Evolutionary conservation across 495 filamentous ascomycete genomes (phyloP), one percentile per base, ranked within the genome.

Genomic region (Tuber magnatum): DNA sequence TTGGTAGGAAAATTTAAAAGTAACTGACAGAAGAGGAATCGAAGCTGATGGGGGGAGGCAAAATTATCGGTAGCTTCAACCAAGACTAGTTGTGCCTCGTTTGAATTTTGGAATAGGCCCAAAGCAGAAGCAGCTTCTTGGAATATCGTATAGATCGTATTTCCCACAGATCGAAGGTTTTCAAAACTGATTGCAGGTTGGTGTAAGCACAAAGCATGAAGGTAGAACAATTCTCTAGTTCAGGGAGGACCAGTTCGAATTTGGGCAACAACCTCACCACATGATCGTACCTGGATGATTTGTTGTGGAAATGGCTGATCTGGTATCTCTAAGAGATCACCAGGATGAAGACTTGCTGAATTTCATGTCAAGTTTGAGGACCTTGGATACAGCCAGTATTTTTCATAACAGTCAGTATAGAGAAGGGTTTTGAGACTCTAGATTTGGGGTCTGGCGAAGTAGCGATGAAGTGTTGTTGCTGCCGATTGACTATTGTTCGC

Each of bases 221-320:
- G 32, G 71, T 77, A 80, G 68, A 78, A 78, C 6, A 75, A 32
- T 68, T 75, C 76, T 22, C 76, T 73, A 24, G 70, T 24, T 0
- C 72, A 14, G 8, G 61, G 76, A 32, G 78, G 42, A 38, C 73
- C 44, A 9, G 70, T 70, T 16, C 9, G 16, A 28, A 78, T 73
- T 20, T 70, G 39, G 6, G 42, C 42, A 65, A 75, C 68, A 40
- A 68, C 38, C 7, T 74, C 41, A 32, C 70, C 38, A 35, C 61
- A 22, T 24, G 18, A 24, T 71, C 48, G 12, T 38, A 22, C 68
- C 41, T n/a, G 22, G n/a, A 68, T 41, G 42, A 68, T 68, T n/a
- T 51, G 32, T 24, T 10, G 48, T 14, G 69, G 42, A 71, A 71
- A 51, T 7, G 41, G 14, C 28, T 42, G 5, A 0, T 42, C 2